These are phyloP conservation scores for Salix dunnii DNA, from an alignment of 345 rosid species.

Conservation along the genomic window DNA sequence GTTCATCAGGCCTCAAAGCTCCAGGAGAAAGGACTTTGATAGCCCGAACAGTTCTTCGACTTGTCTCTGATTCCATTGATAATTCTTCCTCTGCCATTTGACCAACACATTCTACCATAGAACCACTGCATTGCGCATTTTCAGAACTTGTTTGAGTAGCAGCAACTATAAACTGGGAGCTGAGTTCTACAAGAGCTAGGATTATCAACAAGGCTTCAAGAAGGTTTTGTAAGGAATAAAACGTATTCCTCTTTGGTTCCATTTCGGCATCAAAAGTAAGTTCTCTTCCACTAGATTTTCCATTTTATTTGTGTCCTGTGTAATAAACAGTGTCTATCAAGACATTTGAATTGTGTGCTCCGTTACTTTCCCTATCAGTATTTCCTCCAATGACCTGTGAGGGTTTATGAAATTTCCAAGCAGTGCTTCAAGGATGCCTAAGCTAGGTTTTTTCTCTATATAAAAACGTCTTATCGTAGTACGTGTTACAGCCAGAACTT, in stretches of 20 bases:
- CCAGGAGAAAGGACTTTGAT: background rate
- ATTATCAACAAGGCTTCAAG: background rate
- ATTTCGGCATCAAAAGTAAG: background rate
- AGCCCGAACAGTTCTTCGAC: constrained; percentile 3
- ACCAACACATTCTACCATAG: constrained; percentile 9
- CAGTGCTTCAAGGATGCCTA: no score
- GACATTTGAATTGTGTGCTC: background rate
- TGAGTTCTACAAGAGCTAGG: background rate
- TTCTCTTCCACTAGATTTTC: background rate
- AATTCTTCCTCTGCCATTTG: constrained; percentile 8
- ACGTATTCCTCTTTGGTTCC: background rate
- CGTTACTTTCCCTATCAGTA: no score
- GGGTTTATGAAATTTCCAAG: no score
- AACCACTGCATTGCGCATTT: background rate
- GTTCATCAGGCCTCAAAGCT: constrained; percentile 2
- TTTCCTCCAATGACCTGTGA: no score
- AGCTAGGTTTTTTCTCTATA: no score
- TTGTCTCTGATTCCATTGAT: constrained; percentile 11
- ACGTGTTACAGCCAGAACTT: no score
- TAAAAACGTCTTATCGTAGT: no score
- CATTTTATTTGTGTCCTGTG: background rate
- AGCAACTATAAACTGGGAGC: background rate
- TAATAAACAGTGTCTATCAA: background rate
- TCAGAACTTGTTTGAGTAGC: background rate
- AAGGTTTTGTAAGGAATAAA: background rate